Evolutionary conservation across 768 basidiomycete genomes (phyloP).

Genomic region (Mycena crocata): DNA sequence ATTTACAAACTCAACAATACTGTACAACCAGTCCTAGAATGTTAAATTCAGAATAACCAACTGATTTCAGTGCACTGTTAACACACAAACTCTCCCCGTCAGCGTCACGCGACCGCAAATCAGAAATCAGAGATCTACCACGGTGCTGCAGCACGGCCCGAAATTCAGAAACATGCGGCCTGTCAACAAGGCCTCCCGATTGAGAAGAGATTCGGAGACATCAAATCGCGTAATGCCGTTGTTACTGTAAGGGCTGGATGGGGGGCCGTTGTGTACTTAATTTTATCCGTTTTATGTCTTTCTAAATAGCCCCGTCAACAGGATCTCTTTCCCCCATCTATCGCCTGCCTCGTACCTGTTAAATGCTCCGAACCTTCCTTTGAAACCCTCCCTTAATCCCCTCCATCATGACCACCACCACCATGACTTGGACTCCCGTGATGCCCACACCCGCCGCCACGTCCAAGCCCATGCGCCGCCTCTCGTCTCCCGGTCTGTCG

Average conservation of each 20-base stretch:
- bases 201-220: neutral
- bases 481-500: constrained; percentile 29
- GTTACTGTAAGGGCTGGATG: neutral
- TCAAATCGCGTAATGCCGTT: constrained; percentile 5
- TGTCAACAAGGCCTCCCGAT: neutral
- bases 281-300: neutral
- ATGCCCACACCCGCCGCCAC: constrained; percentile 17
- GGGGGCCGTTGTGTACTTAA: neutral
- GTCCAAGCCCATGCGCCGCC: constrained; percentile 25
- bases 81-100: too few species aligned
- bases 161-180: neutral
- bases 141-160: neutral
- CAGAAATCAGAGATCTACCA: too few species aligned
- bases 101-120: too few species aligned
- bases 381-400: constrained; percentile 18
- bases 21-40: too few species aligned
- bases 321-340: constrained; percentile 14
- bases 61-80: too few species aligned
- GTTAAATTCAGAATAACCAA: too few species aligned
- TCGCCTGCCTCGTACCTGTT: constrained; percentile 13
- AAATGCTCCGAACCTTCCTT: constrained; percentile 29
- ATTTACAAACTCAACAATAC: too few species aligned
- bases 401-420: constrained; percentile 21
- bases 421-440: constrained; percentile 21
- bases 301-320: constrained; percentile 2